Evolutionary conservation across 441 rosid genomes (phyloP), one percentile per base, ranked within the genome.

Genomic region (Croton setiger): DNA sequence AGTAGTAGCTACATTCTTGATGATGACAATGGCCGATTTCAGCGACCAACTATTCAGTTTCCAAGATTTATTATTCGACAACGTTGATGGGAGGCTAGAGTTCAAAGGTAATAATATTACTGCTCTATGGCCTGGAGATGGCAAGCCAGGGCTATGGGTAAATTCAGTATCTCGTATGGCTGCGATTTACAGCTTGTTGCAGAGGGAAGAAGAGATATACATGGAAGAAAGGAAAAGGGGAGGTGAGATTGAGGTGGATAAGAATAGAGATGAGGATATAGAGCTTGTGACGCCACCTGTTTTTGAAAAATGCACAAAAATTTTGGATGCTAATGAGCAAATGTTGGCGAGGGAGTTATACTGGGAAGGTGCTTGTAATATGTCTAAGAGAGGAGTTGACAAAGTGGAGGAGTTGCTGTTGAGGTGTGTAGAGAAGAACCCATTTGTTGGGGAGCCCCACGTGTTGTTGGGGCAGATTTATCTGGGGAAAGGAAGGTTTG

Each of bases 21-120:
- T 91, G 71, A 83, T 91, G 93, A 89, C 96, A 0, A 84, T 91
- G 81, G 98, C 97, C 0, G 97, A 93, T 81, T 89, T 93, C 69
- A 89, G 97, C 47, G 98, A 88, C 64, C 95, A 93, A 73, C 67
- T 87, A 1, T 91, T 88, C 20, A 84, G 94, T 10, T 89, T 85
- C 27, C 96, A 91, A 77, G 96, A 93, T 65, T 78, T 20, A 39
- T 48, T 88, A 31, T 91, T 91, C 58, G 84, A 84, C 31, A 91
- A 93, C 67, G 18, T 51, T 0, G 82, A 89, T 3, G 96, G 94
- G 3, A 74, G 87, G 17, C 80, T 89, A 0, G 93, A 91, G 77
- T 91, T 89, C 68, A 3, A 63, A 0, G 96, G 97, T 31, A 86
- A 88, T 43, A 86, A 77, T 52, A 73, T 54, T 36, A 53, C 67